A percentile compares a stretch with the other conserved stretches of the same genome.
Evolutionary conservation across 192 early-diverging fungal genomes (phyloP).

Genomic region (Allomyces macrogynus): DNA sequence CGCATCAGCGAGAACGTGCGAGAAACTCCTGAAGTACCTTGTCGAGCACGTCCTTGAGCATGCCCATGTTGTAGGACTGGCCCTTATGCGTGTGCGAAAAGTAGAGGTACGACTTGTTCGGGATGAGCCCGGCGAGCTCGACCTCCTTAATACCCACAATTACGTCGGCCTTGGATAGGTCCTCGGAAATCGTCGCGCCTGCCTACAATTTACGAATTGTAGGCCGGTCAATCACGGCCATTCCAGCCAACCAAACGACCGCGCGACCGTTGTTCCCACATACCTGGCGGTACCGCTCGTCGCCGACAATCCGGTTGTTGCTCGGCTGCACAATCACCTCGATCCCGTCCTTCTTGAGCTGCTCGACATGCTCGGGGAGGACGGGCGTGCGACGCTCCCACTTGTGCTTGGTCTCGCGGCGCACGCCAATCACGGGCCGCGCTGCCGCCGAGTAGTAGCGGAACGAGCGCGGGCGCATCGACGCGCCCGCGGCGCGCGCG

Average conservation of each 20-base stretch:
- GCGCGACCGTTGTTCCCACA: background rate
- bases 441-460: too few species aligned
- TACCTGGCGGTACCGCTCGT: conserved; percentile 62
- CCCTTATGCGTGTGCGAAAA: conserved; percentile 98
- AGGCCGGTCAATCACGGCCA: background rate
- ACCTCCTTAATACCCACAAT: conserved; percentile 97
- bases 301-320: conserved; percentile 73
- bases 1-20: conserved; percentile 1
- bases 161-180: conserved; percentile 68
- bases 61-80: conserved; percentile 79
- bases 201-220: conserved; percentile 18
- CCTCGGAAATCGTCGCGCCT: conserved; percentile 68
- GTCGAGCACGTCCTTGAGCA: conserved; percentile 69
- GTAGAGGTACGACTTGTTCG: conserved; percentile 77
- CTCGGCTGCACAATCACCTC: conserved; percentile 79
- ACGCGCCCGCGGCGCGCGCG: too few species aligned
- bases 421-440: conserved; percentile 40
- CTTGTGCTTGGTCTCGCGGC: conserved; percentile 86
- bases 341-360: conserved; percentile 64
- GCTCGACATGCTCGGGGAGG: conserved; percentile 64
- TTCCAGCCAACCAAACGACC: background rate
- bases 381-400: conserved; percentile 91
- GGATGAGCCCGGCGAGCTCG: conserved; percentile 54
- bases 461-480: too few species aligned
- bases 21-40: conserved; percentile 26